Evolutionary conservation across 192 early-diverging fungal species (phyloP), one percentile per base, ranked within the genome.

Genomic region (Coemansia sp.): DNA sequence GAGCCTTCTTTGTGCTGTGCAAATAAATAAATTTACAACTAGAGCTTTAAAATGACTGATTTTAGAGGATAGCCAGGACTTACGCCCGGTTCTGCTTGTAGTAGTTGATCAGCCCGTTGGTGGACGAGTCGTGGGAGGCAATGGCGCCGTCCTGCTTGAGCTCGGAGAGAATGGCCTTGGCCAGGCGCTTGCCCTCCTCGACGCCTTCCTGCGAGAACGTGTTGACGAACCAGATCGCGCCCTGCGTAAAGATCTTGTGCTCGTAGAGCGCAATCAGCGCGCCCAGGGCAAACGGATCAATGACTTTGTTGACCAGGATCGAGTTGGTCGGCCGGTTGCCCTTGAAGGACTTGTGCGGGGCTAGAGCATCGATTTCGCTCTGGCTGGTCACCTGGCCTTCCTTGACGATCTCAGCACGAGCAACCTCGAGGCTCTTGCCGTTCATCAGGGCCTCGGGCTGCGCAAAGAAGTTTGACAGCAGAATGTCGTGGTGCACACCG

Each of bases 201-300:
- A 99, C 97, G 61, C 91, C 89, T 84, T 90, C 91, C 85, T 97
- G 96, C 69, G 97, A 95, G 71, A 92, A 98, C 38, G 91, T 93
- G 86, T 99, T 99, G 79, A 99, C 92, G 75, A 92, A 85, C 96
- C 96, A 99, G 67, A 99, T 89, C 29, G 93, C 90, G 55, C 97
- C 96, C 82, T 99, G 97, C 14, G 92, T 92, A 75, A 99, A 99
- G 72, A 99, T 99, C 88, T 99, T 99, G 89, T 99, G 97, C 84
- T 99, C 97, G 71, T 99, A 99, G 77, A 99, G 72, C 21, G 96
- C 94, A 82, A 99, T 91, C 67, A 99, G 72, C n/a, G 86, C 82
- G 19, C 97, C 97, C 3, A 99, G 84, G 4, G 92, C 94, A 38
- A 86, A 86, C 9, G 97, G 96, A 19, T 90, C 93, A 51, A 99